Evolutionary conservation across 2,329 filamentous ascomycete genomes (phyloP).

Genomic region (Alternaria metachromatica): DNA sequence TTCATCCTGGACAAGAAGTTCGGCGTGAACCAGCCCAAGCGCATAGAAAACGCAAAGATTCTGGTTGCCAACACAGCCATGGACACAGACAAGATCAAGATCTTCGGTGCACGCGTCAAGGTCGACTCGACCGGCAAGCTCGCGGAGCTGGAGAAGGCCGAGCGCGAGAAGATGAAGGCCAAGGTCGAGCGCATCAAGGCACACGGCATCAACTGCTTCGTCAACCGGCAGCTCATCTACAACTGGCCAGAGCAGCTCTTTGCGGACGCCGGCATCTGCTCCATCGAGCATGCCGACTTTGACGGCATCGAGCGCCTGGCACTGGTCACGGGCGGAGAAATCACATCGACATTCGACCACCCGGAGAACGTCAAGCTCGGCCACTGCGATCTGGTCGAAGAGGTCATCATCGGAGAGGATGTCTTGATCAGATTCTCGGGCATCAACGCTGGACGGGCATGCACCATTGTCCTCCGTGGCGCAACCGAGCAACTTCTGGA

Average conservation of each 20-base stretch:
- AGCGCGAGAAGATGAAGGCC: slow-evolving; percentile 98
- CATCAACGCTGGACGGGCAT: slow-evolving; percentile 90
- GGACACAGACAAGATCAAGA: slow-evolving; percentile 99
- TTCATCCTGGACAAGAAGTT: slow-evolving; percentile 99
- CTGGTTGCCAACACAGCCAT: slow-evolving; percentile 97
- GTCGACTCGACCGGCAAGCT: slow-evolving; percentile 95
- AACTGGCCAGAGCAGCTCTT: slow-evolving; percentile 99
- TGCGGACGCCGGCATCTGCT: slow-evolving; percentile 95
- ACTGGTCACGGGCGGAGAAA: slow-evolving; percentile 95
- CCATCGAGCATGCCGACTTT: slow-evolving; percentile 98
- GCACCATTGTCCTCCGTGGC: slow-evolving; percentile 94
- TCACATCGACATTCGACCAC: slow-evolving; percentile 96
- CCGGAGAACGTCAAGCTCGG: slow-evolving; percentile 96
- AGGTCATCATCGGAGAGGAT: slow-evolving; percentile 98
- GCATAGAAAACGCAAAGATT: slow-evolving; percentile 97
- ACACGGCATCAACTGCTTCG: slow-evolving; percentile 99
- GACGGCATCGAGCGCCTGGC: slow-evolving; percentile 96
- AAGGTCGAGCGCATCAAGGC: slow-evolving; percentile 99
- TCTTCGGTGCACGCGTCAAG: slow-evolving; percentile 96
- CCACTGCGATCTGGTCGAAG: slow-evolving; percentile 93
- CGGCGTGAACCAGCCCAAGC: slow-evolving; percentile 97
- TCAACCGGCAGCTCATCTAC: slow-evolving; percentile 99
- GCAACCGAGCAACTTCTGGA: slow-evolving; percentile 97
- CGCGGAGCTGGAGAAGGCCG: slow-evolving; percentile 97
- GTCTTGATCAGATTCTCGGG: slow-evolving; percentile 97